These are phyloP conservation scores for Spinacia oleracea DNA, from an alignment of 179 eudicot genomes.

Conservation along the genomic window DNA sequence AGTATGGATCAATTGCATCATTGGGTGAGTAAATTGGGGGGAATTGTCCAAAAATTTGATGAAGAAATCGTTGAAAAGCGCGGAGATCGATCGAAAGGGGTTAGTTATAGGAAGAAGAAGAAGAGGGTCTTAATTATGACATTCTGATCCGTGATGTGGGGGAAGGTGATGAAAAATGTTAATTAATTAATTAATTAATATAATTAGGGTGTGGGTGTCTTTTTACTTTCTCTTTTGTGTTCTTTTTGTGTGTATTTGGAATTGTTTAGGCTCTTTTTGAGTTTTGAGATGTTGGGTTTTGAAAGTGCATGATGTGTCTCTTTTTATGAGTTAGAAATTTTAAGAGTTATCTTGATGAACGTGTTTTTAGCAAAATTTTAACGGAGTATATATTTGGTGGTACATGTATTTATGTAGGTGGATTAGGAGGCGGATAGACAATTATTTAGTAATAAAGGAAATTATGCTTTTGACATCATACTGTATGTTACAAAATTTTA, in stretches of 20 bases:
- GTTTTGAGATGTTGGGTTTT: no score
- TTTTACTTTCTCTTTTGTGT: slow-evolving; percentile 1
- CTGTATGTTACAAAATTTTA: no score
- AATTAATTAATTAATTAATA: no score
- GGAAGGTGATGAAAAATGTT: not conserved
- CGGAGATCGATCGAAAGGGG: slow-evolving; percentile 45
- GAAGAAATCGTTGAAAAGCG: slow-evolving; percentile 11
- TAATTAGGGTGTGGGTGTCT: no score
- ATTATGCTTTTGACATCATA: no score
- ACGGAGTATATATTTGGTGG: no score
- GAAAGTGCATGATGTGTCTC: slow-evolving; percentile 27
- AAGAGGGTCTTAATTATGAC: slow-evolving; percentile 12
- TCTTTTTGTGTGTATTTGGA: slow-evolving; percentile 20
- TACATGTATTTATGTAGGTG: no score
- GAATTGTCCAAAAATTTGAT: not conserved
- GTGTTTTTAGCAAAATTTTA: no score
- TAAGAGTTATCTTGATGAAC: no score
- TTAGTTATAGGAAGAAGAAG: slow-evolving; percentile 20
- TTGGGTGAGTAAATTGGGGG: not conserved
- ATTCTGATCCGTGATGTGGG: slow-evolving; percentile 51
- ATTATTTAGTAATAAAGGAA: no score
- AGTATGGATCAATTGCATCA: slow-evolving; percentile 5
- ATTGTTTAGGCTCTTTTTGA: not conserved
- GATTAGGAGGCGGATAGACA: no score
- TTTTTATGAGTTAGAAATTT: not conserved